A percentile compares a stretch with the other conserved stretches of the same genome.
These are phyloP conservation scores for Mycena floridula DNA, from an alignment of 768 basidiomycete genomes.

Conservation along the genomic window DNA sequence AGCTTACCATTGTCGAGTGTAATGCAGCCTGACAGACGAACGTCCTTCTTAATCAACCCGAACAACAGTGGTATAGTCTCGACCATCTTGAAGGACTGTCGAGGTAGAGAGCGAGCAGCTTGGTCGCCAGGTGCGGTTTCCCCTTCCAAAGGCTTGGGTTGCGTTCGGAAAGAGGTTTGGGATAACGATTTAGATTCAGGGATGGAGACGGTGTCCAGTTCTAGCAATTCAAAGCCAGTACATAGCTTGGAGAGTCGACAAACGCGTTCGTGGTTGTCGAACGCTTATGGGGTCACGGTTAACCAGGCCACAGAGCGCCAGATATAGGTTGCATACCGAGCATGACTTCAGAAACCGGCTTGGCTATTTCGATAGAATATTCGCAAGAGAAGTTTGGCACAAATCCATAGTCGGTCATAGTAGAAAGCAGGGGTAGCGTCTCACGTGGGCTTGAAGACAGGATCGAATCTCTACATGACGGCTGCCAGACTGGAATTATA, in stretches of 20 bases:
- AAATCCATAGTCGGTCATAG: background rate
- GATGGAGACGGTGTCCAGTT: conserved; percentile 18
- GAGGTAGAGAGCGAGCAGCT: conserved; percentile 8
- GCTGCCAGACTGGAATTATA: no score
- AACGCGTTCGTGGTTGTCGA: conserved; percentile 28
- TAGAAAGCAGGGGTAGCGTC: no score
- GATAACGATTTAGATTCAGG: conserved; percentile 6
- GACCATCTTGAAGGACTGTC: conserved; percentile 24
- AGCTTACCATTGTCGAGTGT: conserved; percentile 31
- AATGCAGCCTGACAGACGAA: conserved; percentile 23
- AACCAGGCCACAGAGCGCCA: no score
- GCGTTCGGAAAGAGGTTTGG: conserved; percentile 12
- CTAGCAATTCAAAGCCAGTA: conserved; percentile 19
- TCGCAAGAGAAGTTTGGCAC: conserved; percentile 23
- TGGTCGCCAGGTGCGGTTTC: background rate
- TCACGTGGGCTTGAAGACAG: no score
- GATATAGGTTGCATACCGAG: no score
- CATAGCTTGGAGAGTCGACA: conserved; percentile 24
- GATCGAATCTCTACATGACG: no score
- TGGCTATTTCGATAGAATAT: conserved; percentile 21
- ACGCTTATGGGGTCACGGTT: no score
- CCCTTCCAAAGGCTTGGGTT: background rate
- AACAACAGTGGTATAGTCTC: conserved; percentile 27
- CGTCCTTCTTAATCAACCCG: conserved; percentile 20
- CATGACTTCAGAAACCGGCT: conserved; percentile 23